These are phyloP conservation scores for Gastrolobium villosum DNA, from an alignment of 306 rosid genomes.

Conservation along the genomic window DNA sequence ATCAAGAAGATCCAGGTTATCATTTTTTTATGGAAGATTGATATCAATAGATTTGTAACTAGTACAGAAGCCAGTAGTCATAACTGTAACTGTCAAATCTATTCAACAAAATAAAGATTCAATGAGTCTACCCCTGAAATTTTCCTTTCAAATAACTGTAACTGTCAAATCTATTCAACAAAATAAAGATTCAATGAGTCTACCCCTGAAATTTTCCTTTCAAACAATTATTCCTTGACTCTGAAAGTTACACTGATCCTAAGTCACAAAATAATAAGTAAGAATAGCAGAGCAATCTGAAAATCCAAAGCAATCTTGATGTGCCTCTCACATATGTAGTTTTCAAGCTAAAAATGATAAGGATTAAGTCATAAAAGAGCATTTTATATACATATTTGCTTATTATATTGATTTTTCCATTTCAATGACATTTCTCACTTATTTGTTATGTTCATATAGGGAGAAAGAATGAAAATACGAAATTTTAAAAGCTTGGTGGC, in stretches of 20 bases:
- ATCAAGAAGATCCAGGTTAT: slow-evolving; percentile 54
- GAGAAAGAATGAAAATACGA: too few species aligned
- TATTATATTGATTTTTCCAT: too few species aligned
- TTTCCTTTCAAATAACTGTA: slow-evolving; percentile 51
- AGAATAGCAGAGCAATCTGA: neutral
- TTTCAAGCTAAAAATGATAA: too few species aligned
- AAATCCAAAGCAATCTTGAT: slow-evolving; percentile 1
- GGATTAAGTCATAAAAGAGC: too few species aligned
- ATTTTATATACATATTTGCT: too few species aligned
- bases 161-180: slow-evolving; percentile 91
- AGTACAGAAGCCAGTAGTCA: slow-evolving; percentile 97
- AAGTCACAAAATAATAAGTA: neutral
- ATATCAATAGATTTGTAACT: slow-evolving; percentile 96
- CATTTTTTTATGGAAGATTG: slow-evolving; percentile 94
- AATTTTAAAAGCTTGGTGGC: too few species aligned
- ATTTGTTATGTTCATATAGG: too few species aligned
- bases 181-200: neutral
- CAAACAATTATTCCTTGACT: neutral
- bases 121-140: neutral
- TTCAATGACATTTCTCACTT: too few species aligned
- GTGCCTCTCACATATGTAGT: too few species aligned
- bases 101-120: slow-evolving; percentile 58
- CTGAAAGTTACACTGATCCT: neutral
- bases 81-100: slow-evolving; percentile 90
- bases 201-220: neutral